These are phyloP conservation scores for Isabelozyma rhagii DNA, from an alignment of 805 yeast genomes.

Conservation along the genomic window DNA sequence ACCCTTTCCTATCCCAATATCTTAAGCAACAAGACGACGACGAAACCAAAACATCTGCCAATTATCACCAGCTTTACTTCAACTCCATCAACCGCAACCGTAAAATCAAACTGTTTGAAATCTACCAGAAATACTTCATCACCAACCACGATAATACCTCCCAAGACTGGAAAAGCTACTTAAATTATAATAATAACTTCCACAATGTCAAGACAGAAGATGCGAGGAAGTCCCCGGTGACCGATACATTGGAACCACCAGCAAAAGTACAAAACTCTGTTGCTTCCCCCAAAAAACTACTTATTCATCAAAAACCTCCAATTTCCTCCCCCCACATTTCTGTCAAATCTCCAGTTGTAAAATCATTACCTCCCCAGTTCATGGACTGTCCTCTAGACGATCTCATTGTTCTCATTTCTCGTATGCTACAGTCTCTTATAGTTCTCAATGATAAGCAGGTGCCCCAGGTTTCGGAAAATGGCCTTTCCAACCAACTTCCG, in stretches of 20 bases:
- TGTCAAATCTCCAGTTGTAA: constrained; percentile 2
- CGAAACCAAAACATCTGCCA: constrained; percentile 6
- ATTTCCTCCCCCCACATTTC: background rate
- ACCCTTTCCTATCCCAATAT: constrained; percentile 20
- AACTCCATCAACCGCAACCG: constrained; percentile 13
- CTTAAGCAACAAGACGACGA: constrained; percentile 11
- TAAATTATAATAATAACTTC: background rate
- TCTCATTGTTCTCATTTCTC: constrained; percentile 64
- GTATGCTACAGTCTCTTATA: constrained; percentile 79
- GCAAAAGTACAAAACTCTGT: background rate
- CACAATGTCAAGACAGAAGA: background rate
- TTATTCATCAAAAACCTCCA: background rate
- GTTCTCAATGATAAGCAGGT: constrained; percentile 64
- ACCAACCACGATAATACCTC: background rate
- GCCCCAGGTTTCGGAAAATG: constrained; percentile 22
- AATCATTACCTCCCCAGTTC: constrained; percentile 48
- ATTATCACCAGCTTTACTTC: constrained; percentile 16
- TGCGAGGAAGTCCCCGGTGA: background rate
- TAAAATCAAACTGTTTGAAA: constrained; percentile 16
- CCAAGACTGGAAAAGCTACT: background rate
- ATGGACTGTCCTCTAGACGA: constrained; percentile 68
- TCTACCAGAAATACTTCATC: constrained; percentile 19
- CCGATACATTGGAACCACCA: background rate
- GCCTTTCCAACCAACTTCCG: constrained; percentile 11
- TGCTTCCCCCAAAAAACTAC: background rate